A percentile compares a stretch with the other conserved stretches of the same genome.
Conservation (phyloP, 2,329 filamentous ascomycete genomes). For the Cordyceps militaris region DNA sequence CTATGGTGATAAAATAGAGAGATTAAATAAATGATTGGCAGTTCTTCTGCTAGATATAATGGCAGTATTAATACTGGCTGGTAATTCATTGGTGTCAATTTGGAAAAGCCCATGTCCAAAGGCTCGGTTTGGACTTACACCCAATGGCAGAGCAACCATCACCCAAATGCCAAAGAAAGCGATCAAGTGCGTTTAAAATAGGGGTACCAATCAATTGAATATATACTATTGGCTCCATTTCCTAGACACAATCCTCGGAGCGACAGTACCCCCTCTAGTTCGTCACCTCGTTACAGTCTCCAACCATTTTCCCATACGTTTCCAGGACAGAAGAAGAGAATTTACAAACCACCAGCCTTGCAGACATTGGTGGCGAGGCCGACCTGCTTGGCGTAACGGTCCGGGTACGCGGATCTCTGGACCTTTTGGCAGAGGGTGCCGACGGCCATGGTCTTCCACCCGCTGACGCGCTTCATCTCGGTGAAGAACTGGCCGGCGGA, state of each 20-base stretch:
- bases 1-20: too few species aligned
- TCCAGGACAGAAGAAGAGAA: not conserved
- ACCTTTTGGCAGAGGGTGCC: slow-evolving; percentile 20
- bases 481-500: slow-evolving; percentile 18
- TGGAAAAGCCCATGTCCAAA: too few species aligned
- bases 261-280: not conserved
- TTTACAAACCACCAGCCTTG: slow-evolving; percentile 16
- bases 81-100: too few species aligned
- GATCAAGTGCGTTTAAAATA: not conserved
- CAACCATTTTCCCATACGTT: not conserved
- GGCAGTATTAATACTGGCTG: too few species aligned
- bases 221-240: not conserved
- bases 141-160: too few species aligned
- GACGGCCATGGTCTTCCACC: slow-evolving; percentile 18
- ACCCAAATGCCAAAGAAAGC: too few species aligned
- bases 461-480: slow-evolving; percentile 17
- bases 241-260: not conserved
- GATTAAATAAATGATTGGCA: not conserved
- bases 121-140: too few species aligned
- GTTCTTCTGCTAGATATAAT: too few species aligned
- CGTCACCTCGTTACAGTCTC: not conserved
- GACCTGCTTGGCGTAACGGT: slow-evolving; percentile 16
- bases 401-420: slow-evolving; percentile 18
- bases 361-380: slow-evolving; percentile 16
- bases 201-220: not conserved